Base-by-base conservation (phyloP, 2,329 filamentous ascomycete genomes). In the Venturia aucupariae region DNA sequence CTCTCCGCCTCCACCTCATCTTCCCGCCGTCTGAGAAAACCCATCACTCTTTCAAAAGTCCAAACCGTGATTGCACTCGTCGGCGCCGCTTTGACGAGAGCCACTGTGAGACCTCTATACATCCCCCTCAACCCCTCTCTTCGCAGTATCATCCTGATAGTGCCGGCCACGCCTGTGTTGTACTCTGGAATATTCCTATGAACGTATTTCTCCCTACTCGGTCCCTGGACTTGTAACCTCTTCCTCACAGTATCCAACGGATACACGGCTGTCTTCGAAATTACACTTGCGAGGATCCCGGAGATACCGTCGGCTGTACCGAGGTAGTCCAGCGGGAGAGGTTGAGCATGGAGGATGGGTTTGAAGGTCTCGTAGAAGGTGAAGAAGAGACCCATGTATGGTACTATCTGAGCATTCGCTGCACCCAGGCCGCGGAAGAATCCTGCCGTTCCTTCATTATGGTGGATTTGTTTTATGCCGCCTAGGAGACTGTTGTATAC, bases 301-400 rank as follows among this genome's bases (percentile, higher is more conserved):
- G 93, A 90, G 0, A 87, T 83, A 0, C 93, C 94, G 75, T 97
- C 92, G 1, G 89, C 89, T 19, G 87, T 87, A 24, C 92, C 90
- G 74, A 88, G 87, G 70, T 6, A 72, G 71, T 7, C 79, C 57
- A 93, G 75, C 0, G 82, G 83, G 7, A 84, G 73, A 6, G 90
- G 82, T 3, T 75, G 73, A n/a, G 68, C 71, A 10, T 78, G 74
- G 32, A 76, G 68, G 5, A 73, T 61, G 2, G 78, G 77, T 69
- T 81, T 81, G 61, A 96, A 78, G 11, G 82, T 81, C 75, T 99
- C 94, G 77, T 97, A 99, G 48, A 86, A 84, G 41, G 90, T 84
- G 76, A 99, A 99, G 79, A 99, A 97, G 2, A 96, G 81, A 17
- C 94, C 94, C 94, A 99, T 99, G 74, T 93, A 96, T 2, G 94